Evolutionary conservation across 2,329 filamentous ascomycete genomes (phyloP), one percentile per base, ranked within the genome.

Genomic region (Ascochyta pisi): DNA sequence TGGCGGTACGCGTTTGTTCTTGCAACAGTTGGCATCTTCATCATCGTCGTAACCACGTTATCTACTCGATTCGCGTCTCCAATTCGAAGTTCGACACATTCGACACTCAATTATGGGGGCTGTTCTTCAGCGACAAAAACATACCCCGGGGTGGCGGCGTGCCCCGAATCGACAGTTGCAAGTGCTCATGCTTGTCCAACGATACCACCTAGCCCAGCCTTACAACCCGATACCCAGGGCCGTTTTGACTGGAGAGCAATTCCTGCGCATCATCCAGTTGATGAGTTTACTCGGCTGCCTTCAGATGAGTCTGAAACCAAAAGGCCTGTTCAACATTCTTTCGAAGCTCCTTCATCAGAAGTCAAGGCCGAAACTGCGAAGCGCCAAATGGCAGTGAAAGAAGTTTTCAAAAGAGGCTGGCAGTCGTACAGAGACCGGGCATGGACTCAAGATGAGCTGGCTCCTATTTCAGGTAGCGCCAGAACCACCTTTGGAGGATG

Each of bases 381-480:
- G 1, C 86, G 89, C 47, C 83, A 66, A 46, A 47, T 63, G 10
- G 70, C 67, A 10, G 73, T 77, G 9, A 69, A 68, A 45, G 61
- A 69, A 7, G 61, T 60, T n/a, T 76, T 77, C 54, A 33, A 65
- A 47, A 64, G 70, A 49, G 67, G 71, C 10, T 77, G 83, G 79
- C 69, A 76, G 12, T 77, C 79, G n/a, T 86, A 86, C 69, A 81
- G 77, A 58, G 66, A 76, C 29, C 68, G 78, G 50, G 78, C 79
- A 15, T 82, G 79, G 79, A 74, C 77, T 69, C 73, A 78, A 47
- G 79, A 81, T 48, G 79, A 81, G 62, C 61, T 82, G 10, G 67
- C 69, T n/a, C 79, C 79, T 1, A 64, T 81, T 5, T 69, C 69
- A 41, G 78, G 77, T 6, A 65, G 69, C 6, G 57, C 58, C 8